Base-by-base conservation (phyloP, 2,329 filamentous ascomycete species). In the Fusarium sarcochroum region DNA sequence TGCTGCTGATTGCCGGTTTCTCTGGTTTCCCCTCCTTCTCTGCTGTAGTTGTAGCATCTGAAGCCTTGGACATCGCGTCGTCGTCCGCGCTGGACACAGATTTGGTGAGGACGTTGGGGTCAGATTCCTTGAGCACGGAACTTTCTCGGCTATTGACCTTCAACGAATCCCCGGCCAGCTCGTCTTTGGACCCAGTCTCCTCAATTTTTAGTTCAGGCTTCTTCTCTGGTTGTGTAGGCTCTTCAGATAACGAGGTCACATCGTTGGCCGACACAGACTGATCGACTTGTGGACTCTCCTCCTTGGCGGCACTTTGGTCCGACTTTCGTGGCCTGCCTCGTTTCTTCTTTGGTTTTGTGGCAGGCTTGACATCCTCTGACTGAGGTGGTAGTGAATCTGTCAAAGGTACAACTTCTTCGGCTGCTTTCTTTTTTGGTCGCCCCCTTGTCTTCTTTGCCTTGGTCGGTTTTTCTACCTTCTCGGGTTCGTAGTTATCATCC, bases 261-360 rank as follows among this genome's bases (percentile, higher is more conserved):
- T 63, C 61, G 17, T 47, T 55, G 32, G 41, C 14, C 9, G 44
- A 54, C 7, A 35, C 17, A 21, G 40, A 50, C 13, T 44, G 41
- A n/a, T 46, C 49, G 14, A 58, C 15, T 15, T 63, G 45, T 7
- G 53, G 57, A 15, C 42, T 66, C 10, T 70, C 38, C 11, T 64
- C 58, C 7, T 52, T 49, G 20, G 51, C 32, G 37, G 58, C 15
- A 48, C 38, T 54, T 41, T 73, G 73, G 23, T 75, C 76, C 3
- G 71, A 64, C 57, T 84, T 84, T 58, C 76, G 80, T 17, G 82
- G 82, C 20, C 83, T 77, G 6, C 83, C 83, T 49, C 83, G 76
- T 60, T 78, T 81, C 70, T 78, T 81, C 55, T 77, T 80, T 52
- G 66, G 41, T 40, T 63, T 69, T 34, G 48, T 47, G 25, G 35